Conservation (phyloP, 345 rosid genomes). For the Dipteronia dyeriana region DNA sequence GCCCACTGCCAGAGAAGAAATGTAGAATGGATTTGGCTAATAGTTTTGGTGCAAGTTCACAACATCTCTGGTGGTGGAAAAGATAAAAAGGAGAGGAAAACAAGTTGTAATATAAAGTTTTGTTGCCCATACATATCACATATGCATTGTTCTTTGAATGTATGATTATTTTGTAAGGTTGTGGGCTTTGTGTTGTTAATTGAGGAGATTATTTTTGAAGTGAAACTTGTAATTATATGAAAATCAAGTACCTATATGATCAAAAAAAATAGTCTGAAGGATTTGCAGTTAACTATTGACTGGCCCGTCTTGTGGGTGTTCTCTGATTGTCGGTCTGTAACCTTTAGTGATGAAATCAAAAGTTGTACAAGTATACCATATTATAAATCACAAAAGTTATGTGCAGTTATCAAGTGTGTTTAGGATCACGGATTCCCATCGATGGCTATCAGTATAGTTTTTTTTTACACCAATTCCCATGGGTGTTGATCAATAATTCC, state of each 20-base stretch:
- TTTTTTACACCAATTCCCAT: too few species aligned
- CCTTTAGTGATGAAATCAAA: too few species aligned
- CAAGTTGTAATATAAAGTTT: slow-evolving; percentile 16
- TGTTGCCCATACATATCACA: not conserved
- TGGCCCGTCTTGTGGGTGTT: not conserved
- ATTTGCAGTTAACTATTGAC: too few species aligned
- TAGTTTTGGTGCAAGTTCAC: slow-evolving; percentile 13
- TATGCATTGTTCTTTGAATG: not conserved
- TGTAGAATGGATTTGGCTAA: slow-evolving; percentile 18
- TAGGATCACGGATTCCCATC: too few species aligned
- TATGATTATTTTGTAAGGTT: not conserved
- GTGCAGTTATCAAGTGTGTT: too few species aligned
- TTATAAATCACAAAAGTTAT: too few species aligned
- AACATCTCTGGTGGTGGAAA: slow-evolving; percentile 8
- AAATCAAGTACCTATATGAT: not conserved
- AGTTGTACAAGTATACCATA: too few species aligned
- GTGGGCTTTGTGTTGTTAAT: not conserved
- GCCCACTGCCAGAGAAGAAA: not conserved
- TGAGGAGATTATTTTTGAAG: not conserved
- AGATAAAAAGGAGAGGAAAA: not conserved
- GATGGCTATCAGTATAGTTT: too few species aligned
- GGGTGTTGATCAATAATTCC: too few species aligned
- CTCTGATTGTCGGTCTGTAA: too few species aligned
- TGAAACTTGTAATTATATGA: too few species aligned
- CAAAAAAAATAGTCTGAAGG: too few species aligned